These are phyloP conservation scores for Aspergillus egyptiacus DNA, from an alignment of 495 filamentous ascomycete genomes.

Conservation along the genomic window DNA sequence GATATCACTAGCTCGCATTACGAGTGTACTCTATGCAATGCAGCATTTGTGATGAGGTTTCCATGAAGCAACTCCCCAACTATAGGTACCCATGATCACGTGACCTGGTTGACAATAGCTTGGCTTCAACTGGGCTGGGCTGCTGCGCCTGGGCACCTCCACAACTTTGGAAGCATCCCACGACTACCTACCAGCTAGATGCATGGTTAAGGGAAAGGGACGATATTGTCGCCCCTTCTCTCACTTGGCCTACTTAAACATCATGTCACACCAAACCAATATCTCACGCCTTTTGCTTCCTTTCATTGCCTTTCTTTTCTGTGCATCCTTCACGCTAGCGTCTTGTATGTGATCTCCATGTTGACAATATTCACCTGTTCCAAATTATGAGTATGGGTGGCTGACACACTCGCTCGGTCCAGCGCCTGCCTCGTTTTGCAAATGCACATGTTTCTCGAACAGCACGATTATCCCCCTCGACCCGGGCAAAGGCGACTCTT, in stretches of 20 bases:
- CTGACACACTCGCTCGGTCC: conserved; percentile 10
- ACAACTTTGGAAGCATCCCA: neutral
- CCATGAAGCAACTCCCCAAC: no score
- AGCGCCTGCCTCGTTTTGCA: conserved; percentile 85
- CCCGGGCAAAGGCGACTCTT: conserved; percentile 25
- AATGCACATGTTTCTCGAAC: conserved; percentile 92
- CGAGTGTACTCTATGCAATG: neutral
- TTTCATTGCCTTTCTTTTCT: conserved; percentile 20
- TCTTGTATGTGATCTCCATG: conserved; percentile 20
- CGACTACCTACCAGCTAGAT: neutral
- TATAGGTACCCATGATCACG: no score
- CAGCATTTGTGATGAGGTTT: no score
- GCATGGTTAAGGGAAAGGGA: neutral
- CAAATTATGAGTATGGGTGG: neutral
- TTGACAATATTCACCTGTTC: neutral
- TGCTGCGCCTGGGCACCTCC: no score
- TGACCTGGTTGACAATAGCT: no score
- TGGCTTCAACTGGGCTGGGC: neutral
- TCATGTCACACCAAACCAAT: conserved; percentile 12
- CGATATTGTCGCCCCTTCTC: neutral
- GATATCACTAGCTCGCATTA: neutral
- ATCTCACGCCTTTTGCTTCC: conserved; percentile 17
- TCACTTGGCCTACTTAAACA: neutral
- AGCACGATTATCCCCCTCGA: conserved; percentile 71
- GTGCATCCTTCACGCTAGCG: conserved; percentile 24